A percentile compares a stretch with the other conserved stretches of the same genome.
Evolutionary conservation across 495 filamentous ascomycete species (phyloP).

Genomic region (Penicillium soppii): DNA sequence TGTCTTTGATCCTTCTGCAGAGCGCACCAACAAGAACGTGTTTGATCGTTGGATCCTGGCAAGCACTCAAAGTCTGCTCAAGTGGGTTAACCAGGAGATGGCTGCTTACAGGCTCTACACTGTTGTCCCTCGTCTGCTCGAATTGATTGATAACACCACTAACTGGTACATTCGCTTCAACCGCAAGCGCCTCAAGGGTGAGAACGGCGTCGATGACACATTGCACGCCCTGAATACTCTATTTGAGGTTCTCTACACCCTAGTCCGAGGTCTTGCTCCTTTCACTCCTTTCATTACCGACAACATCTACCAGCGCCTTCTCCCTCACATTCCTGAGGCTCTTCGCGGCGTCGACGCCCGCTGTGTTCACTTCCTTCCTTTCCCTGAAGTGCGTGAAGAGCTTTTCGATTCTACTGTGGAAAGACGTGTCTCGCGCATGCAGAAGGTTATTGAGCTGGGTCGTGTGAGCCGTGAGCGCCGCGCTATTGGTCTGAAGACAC

Average conservation of each 20-base stretch:
- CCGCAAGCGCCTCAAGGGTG: constrained; percentile 91
- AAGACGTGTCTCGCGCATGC: constrained; percentile 85
- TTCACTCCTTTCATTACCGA: constrained; percentile 97
- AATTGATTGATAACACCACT: constrained; percentile 90
- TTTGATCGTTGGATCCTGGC: constrained; percentile 98
- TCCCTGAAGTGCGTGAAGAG: constrained; percentile 83
- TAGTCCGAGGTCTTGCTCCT: constrained; percentile 82
- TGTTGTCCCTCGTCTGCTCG: constrained; percentile 84
- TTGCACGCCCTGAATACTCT: constrained; percentile 89
- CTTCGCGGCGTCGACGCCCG: constrained; percentile 67
- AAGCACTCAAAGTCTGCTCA: constrained; percentile 85
- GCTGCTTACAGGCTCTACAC: constrained; percentile 88
- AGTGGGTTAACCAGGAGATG: constrained; percentile 97
- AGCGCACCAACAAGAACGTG: constrained; percentile 77
- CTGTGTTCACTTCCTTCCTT: constrained; percentile 89
- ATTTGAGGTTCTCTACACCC: constrained; percentile 92
- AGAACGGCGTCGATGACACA: constrained; percentile 84
- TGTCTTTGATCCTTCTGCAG: constrained; percentile 73
- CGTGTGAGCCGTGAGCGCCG: constrained; percentile 83
- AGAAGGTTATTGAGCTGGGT: constrained; percentile 88
- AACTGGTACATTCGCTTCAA: constrained; percentile 99
- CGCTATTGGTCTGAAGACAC: constrained; percentile 82
- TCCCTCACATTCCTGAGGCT: constrained; percentile 70
- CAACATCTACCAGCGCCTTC: constrained; percentile 85
- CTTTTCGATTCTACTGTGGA: constrained; percentile 87